A percentile compares a stretch with the other conserved stretches of the same genome.
phyloP scores from a whole-genome alignment of 345 rosid species.

The Theobroma cacao region DNA sequence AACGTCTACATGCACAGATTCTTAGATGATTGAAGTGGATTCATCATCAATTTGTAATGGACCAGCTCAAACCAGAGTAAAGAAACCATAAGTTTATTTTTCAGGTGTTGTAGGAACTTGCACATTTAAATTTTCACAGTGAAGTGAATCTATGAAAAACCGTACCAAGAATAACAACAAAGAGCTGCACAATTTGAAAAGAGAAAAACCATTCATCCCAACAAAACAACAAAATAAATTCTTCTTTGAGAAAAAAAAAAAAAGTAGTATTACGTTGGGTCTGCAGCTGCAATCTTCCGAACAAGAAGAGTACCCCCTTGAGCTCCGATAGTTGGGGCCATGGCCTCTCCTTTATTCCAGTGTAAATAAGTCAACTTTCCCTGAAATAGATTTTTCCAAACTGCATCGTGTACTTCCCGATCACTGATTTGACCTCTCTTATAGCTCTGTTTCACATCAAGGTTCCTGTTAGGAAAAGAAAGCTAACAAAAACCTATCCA shows the following conservation, averaged over 20 bases:
- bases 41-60: neutral
- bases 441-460: slow-evolving; percentile 52
- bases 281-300: slow-evolving; percentile 67
- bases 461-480: slow-evolving; percentile 7
- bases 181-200: neutral
- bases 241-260: neutral
- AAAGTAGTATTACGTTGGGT: slow-evolving; percentile 49
- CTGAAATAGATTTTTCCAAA: slow-evolving; percentile 65
- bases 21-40: neutral
- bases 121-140: neutral
- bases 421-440: slow-evolving; percentile 54
- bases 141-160: neutral
- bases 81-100: neutral
- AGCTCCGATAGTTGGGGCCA: slow-evolving; percentile 61
- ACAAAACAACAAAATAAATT: neutral
- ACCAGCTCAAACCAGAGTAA: neutral
- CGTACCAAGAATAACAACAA: neutral
- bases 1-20: neutral
- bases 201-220: neutral
- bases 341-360: slow-evolving; percentile 64
- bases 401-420: slow-evolving; percentile 39
- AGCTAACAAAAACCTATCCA: neutral
- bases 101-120: neutral
- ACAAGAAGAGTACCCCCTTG: slow-evolving; percentile 81
- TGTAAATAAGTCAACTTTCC: slow-evolving; percentile 78